Base-by-base conservation (phyloP, 495 filamentous ascomycete genomes). In the Penicillium longicatenatum region DNA sequence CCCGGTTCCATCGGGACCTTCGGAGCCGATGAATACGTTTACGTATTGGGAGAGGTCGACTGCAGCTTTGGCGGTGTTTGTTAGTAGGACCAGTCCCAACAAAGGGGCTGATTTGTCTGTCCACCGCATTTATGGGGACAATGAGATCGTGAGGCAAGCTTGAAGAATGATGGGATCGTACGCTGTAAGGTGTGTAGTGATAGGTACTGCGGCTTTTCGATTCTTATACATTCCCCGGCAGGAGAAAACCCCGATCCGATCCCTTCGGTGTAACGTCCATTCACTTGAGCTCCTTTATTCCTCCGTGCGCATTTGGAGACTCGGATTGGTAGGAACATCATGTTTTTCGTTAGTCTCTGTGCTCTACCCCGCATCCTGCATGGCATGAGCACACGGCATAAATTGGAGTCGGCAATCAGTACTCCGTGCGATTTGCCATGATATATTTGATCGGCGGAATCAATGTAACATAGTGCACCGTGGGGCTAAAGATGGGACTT, bases 41-140 rank as follows among this genome's bases (percentile, higher is more conserved):
- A 82, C 79, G 68, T 79, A 79, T 65, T 79, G 73, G 2, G 79
- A 73, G 58, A 73, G 74, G 57, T 80, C 77, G 12, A 65, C 57
- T 31, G 56, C 16, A 7, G 62, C 56, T 17, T 42, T 46, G 4
- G 52, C 48, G 16, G 50, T 47, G 33, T 31, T 33, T 5, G 44
- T 12, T 16, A 52, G 56, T 9, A 56, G 30, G 19, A 42, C 12
- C 17, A 56, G 31, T 6, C 50, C 57, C 41, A 44, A 10, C 26
- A 21, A n/a, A 33, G 39, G 46, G 21, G 42, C 17, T 26, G 41
- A 39, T 48, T 50, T 39, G 4, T 50, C n/a, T 12, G 19, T 16
- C 29, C 35, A 41, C 22, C 3, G 42, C 49, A 57, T 61, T 22
- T 21, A 20, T 35, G 30, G 33, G n/a, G 21, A 16, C 22, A 12